Conservation (phyloP, 768 basidiomycete species). For the Amanita rubescens region DNA sequence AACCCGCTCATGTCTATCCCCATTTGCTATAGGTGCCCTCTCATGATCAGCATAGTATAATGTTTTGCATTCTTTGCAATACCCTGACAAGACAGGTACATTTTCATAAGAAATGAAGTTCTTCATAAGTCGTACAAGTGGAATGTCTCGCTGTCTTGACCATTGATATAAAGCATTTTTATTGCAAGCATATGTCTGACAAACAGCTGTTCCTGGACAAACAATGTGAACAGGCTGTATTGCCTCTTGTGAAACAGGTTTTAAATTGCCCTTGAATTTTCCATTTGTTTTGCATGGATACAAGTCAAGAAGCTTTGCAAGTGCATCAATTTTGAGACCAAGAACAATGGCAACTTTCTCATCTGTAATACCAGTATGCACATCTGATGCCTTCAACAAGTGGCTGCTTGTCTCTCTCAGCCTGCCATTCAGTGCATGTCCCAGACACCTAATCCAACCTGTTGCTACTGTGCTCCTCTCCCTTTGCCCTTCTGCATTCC, state of each 20-base stretch:
- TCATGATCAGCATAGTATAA: neutral
- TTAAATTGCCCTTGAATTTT: neutral
- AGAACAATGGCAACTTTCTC: neutral
- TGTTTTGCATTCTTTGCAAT: neutral
- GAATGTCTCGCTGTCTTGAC: neutral
- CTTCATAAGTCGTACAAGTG: neutral
- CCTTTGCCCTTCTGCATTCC: neutral
- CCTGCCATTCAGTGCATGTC: neutral
- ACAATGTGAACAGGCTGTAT: neutral
- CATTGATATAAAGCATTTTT: neutral
- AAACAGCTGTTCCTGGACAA: neutral
- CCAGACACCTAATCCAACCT: neutral
- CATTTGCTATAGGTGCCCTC: neutral
- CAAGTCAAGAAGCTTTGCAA: neutral
- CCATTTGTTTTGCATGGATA: neutral
- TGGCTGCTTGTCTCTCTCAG: neutral
- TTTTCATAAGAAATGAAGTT: neutral
- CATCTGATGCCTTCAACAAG: neutral
- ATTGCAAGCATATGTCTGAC: neutral
- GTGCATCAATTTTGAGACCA: neutral
- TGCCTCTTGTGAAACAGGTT: neutral
- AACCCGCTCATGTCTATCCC: neutral
- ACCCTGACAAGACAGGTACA: neutral
- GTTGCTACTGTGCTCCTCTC: neutral
- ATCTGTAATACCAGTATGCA: neutral